Conservation (phyloP, 148 eudicot species). For the Polygonum aviculare region DNA sequence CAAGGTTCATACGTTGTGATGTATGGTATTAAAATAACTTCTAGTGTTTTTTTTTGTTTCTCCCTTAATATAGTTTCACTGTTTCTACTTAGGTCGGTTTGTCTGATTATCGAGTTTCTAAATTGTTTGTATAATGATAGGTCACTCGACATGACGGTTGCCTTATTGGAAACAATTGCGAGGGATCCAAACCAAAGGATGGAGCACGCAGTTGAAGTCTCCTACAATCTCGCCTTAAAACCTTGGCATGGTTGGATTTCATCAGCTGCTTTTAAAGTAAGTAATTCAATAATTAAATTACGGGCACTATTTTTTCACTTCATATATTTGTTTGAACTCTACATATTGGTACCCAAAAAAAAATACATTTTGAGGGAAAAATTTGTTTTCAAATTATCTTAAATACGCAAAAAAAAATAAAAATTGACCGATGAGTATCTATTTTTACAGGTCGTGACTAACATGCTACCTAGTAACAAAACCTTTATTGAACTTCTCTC, state of each 20-base stretch:
- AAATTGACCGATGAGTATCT: too few relatives aligned
- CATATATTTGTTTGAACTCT: too few relatives aligned
- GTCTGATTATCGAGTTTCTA: not conserved
- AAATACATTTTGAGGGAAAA: too few relatives aligned
- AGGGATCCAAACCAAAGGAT: slow-evolving; percentile 38
- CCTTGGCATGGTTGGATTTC: slow-evolving; percentile 99
- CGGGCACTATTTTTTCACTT: too few relatives aligned
- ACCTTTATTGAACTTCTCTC: slow-evolving; percentile 35
- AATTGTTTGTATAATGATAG: slow-evolving; percentile 18
- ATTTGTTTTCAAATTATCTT: too few relatives aligned
- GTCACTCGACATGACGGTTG: slow-evolving; percentile 51
- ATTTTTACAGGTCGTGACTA: slow-evolving; percentile 61
- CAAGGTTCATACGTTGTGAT: too few relatives aligned
- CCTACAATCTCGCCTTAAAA: slow-evolving; percentile 52
- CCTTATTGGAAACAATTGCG: slow-evolving; percentile 37
- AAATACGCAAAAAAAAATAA: too few relatives aligned
- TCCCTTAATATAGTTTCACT: too few relatives aligned
- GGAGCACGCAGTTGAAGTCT: slow-evolving; percentile 62
- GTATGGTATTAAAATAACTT: too few relatives aligned
- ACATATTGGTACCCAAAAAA: too few relatives aligned
- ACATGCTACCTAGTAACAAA: slow-evolving; percentile 59
- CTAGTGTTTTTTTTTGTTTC: too few relatives aligned
- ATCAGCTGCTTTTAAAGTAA: slow-evolving; percentile 69
- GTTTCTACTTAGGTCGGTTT: too few relatives aligned
- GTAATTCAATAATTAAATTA: not conserved